phyloP scores from a whole-genome alignment of 345 rosid genomes.

The Eucalyptus erythrocorys region DNA sequence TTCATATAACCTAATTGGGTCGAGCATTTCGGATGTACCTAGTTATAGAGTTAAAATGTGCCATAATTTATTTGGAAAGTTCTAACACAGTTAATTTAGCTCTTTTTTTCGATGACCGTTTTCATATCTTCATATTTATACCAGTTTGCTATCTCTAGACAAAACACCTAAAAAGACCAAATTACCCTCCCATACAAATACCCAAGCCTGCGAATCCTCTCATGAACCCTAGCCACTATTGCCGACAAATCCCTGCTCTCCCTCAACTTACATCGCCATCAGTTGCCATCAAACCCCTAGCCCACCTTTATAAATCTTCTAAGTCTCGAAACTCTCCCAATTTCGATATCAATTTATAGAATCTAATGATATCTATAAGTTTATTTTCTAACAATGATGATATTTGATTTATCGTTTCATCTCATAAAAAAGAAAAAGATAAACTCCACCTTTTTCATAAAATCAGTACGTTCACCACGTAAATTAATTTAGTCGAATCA shows the following conservation, averaged over 20 bases:
- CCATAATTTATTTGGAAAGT: not conserved
- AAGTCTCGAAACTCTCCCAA: not conserved
- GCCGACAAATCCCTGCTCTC: not conserved
- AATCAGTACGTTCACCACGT: not conserved
- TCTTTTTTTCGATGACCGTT: not conserved
- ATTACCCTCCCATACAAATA: not conserved
- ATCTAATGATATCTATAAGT: too few relatives aligned
- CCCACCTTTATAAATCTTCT: not conserved
- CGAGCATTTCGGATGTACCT: too few relatives aligned
- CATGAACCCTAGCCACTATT: not conserved
- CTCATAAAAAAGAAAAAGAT: not conserved
- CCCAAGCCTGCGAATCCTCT: not conserved
- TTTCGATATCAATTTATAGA: too few relatives aligned
- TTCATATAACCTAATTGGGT: too few relatives aligned
- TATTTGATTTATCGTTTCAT: not conserved
- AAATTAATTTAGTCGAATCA: too few relatives aligned
- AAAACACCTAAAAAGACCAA: not conserved
- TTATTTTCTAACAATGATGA: not conserved
- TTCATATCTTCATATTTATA: not conserved
- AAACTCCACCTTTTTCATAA: not conserved
- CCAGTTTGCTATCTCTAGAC: too few relatives aligned
- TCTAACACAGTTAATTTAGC: not conserved
- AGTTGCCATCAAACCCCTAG: not conserved
- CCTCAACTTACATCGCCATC: not conserved
- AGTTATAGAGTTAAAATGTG: not conserved